These are phyloP conservation scores for Candida hungchunana DNA, from an alignment of 805 yeast species.

Conservation along the genomic window DNA sequence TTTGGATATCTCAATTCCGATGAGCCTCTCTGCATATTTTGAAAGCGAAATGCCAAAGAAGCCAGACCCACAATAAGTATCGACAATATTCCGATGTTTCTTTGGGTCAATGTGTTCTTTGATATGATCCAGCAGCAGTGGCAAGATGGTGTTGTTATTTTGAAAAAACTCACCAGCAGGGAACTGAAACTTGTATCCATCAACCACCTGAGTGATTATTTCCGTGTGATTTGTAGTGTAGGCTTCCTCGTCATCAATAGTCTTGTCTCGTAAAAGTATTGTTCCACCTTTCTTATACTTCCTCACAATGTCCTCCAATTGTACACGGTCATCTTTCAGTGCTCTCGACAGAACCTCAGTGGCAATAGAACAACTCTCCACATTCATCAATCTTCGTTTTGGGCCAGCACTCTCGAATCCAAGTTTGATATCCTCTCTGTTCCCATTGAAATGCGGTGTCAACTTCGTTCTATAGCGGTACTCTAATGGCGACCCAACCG, in stretches of 20 bases:
- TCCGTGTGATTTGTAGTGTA: constrained; percentile 76
- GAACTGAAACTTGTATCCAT: constrained; percentile 72
- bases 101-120: constrained; percentile 50
- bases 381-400: constrained; percentile 54
- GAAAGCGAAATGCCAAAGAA: constrained; percentile 83
- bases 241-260: constrained; percentile 36
- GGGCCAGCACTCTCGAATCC: constrained; percentile 72
- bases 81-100: constrained; percentile 67
- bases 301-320: constrained; percentile 39
- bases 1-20: constrained; percentile 92
- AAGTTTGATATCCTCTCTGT: constrained; percentile 48
- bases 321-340: constrained; percentile 57
- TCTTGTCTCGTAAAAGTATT: constrained; percentile 72
- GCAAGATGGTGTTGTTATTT: constrained; percentile 88
- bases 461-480: constrained; percentile 82
- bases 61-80: constrained; percentile 96
- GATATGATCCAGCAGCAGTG: constrained; percentile 76
- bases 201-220: constrained; percentile 67
- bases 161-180: constrained; percentile 97
- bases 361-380: constrained; percentile 88
- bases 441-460: constrained; percentile 92
- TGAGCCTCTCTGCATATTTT: constrained; percentile 62
- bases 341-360: constrained; percentile 75
- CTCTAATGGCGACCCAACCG: constrained; percentile 71
- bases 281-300: constrained; percentile 80